Conservation (phyloP, 306 rosid genomes). For the Aeschynomene evenia region DNA sequence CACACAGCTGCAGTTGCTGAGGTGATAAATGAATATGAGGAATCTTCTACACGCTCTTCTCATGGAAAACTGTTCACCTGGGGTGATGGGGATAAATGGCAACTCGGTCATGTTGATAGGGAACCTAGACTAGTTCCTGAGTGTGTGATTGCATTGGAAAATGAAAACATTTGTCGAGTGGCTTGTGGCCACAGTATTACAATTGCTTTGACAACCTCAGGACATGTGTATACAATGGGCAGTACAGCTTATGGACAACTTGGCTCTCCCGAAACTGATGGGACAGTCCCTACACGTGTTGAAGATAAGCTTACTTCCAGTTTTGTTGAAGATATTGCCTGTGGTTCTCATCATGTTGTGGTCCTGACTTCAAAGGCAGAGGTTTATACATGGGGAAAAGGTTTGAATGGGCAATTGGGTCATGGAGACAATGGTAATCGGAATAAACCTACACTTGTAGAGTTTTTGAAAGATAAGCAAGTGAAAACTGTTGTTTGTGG, state of each 20-base stretch:
- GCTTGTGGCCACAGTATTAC: constrained; percentile 90
- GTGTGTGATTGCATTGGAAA: constrained; percentile 58
- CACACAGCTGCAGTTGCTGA: constrained; percentile 94
- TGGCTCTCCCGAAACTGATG: constrained; percentile 72
- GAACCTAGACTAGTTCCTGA: constrained; percentile 69
- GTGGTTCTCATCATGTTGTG: constrained; percentile 93
- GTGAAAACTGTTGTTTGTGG: constrained; percentile 81
- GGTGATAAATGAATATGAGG: constrained; percentile 48
- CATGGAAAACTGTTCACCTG: constrained; percentile 81
- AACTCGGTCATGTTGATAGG: constrained; percentile 74
- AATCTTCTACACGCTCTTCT: constrained; percentile 47
- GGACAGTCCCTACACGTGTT: constrained; percentile 64
- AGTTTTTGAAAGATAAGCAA: constrained; percentile 68
- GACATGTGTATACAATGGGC: constrained; percentile 87
- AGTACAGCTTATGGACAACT: constrained; percentile 83
- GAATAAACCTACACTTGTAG: constrained; percentile 72
- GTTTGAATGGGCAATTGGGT: constrained; percentile 94
- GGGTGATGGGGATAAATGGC: constrained; percentile 97
- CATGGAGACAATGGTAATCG: constrained; percentile 81
- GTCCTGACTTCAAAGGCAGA: constrained; percentile 81
- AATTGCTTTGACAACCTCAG: constrained; percentile 72
- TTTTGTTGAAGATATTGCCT: constrained; percentile 77
- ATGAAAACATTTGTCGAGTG: constrained; percentile 69
- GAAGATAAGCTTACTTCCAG: constrained; percentile 59
- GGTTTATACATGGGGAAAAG: constrained; percentile 99